A percentile compares a stretch with the other conserved stretches of the same genome.
These are phyloP conservation scores for Colletotrichum sp. DNA, from an alignment of 2,329 filamentous ascomycete genomes.

Conservation along the genomic window DNA sequence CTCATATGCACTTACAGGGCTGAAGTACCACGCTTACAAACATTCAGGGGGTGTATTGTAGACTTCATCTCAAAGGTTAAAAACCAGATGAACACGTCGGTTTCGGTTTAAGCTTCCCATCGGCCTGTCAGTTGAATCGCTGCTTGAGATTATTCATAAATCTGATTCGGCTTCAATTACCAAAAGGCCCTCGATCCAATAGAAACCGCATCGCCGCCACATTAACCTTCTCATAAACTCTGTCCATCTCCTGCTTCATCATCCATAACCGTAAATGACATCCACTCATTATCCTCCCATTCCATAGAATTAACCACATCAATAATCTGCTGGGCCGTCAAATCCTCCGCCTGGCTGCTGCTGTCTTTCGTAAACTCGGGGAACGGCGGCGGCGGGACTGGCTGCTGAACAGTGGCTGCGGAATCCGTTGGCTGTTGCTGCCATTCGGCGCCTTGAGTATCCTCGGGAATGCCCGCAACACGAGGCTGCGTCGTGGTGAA, in stretches of 20 bases:
- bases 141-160: neutral
- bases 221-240: neutral
- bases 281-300: slow-evolving; percentile 15
- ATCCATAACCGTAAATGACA: slow-evolving; percentile 7
- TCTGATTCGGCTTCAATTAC: neutral
- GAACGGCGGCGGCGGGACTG: neutral
- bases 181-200: neutral
- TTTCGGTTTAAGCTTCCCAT: neutral
- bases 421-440: neutral
- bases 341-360: slow-evolving; percentile 11
- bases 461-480: neutral
- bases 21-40: no score
- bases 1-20: no score
- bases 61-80: neutral
- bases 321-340: slow-evolving; percentile 14
- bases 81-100: neutral
- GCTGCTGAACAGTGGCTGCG: neutral
- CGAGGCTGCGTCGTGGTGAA: neutral
- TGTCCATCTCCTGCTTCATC: neutral
- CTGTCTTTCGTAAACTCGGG: neutral
- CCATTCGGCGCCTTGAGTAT: neutral
- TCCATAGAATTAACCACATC: slow-evolving; percentile 14
- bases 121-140: neutral
- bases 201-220: neutral
- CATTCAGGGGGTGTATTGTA: no score